A percentile compares a stretch with the other conserved stretches of the same genome.
These are phyloP conservation scores for Yarrowia keelungensis DNA, from an alignment of 805 yeast genomes.

Conservation along the genomic window DNA sequence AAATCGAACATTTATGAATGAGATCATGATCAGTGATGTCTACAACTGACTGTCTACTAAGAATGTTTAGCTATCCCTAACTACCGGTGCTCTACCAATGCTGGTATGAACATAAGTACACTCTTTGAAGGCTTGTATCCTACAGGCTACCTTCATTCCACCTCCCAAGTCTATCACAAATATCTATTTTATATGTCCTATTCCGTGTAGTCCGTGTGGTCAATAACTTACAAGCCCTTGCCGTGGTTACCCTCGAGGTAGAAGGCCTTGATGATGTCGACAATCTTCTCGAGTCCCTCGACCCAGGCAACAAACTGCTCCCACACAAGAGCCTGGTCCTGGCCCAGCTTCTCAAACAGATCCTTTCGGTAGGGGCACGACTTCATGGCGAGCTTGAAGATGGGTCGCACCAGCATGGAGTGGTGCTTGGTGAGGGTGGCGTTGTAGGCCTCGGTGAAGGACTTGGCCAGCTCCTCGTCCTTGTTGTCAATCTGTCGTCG, in stretches of 20 bases:
- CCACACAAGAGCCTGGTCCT: slow-evolving; percentile 69
- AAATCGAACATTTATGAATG: too few relatives aligned
- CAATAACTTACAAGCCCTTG: slow-evolving; percentile 68
- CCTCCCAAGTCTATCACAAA: background rate
- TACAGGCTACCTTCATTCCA: too few relatives aligned
- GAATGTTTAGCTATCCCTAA: too few relatives aligned
- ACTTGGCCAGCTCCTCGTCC: slow-evolving; percentile 66
- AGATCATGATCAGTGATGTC: too few relatives aligned
- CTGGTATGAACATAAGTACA: too few relatives aligned
- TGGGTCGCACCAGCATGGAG: slow-evolving; percentile 80
- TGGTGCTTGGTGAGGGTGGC: slow-evolving; percentile 84
- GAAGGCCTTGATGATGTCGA: slow-evolving; percentile 73
- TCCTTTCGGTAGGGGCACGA: slow-evolving; percentile 92
- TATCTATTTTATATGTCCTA: slow-evolving; percentile 30
- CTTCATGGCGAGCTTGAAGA: slow-evolving; percentile 92
- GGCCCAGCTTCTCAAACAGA: slow-evolving; percentile 82
- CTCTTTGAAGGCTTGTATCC: too few relatives aligned
- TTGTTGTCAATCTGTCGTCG: slow-evolving; percentile 75
- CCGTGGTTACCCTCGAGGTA: slow-evolving; percentile 83
- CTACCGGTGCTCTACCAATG: too few relatives aligned
- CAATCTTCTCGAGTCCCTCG: slow-evolving; percentile 75
- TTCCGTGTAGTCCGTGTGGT: background rate
- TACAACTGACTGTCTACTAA: too few relatives aligned
- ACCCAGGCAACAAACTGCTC: slow-evolving; percentile 77
- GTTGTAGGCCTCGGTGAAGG: slow-evolving; percentile 84